A percentile compares a stretch with the other conserved stretches of the same genome.
Evolutionary conservation across 2,329 filamentous ascomycete species (phyloP).

Genomic region (Exophiala dermatitidis): DNA sequence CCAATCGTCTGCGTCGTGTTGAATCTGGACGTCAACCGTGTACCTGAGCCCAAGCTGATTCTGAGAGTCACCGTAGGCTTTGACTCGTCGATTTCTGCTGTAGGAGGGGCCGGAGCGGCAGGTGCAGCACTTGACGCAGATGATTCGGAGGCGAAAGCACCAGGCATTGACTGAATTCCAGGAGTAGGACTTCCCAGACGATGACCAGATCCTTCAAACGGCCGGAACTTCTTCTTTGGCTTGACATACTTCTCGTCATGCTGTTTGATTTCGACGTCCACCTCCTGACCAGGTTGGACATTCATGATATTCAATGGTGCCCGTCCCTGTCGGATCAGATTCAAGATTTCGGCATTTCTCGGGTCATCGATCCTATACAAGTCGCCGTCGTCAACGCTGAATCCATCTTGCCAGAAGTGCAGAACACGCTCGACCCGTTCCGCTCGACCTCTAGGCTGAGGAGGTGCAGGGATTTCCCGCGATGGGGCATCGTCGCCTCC

Average conservation of each 20-base stretch:
- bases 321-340: slow-evolving; percentile 56
- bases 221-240: slow-evolving; percentile 58
- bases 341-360: slow-evolving; percentile 53
- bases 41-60: slow-evolving; percentile 57
- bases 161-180: slow-evolving; percentile 34
- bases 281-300: slow-evolving; percentile 55
- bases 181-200: slow-evolving; percentile 58
- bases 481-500: slow-evolving; percentile 59
- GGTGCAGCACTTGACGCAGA: slow-evolving; percentile 32
- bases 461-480: slow-evolving; percentile 48
- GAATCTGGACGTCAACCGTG: slow-evolving; percentile 54
- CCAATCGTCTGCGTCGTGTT: slow-evolving; percentile 60
- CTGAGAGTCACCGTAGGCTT: slow-evolving; percentile 54
- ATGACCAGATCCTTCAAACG: slow-evolving; percentile 54
- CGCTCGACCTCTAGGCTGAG: slow-evolving; percentile 35
- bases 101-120: slow-evolving; percentile 28
- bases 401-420: slow-evolving; percentile 60
- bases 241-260: slow-evolving; percentile 54
- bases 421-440: slow-evolving; percentile 52
- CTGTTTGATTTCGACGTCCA: slow-evolving; percentile 58
- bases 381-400: slow-evolving; percentile 59
- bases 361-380: slow-evolving; percentile 58
- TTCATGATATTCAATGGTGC: slow-evolving; percentile 58
- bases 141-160: slow-evolving; percentile 26
- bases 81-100: slow-evolving; percentile 50